Evolutionary conservation across 73 alveolate genomes (phyloP).

Genomic region (Tetrahymena malaccensis): DNA sequence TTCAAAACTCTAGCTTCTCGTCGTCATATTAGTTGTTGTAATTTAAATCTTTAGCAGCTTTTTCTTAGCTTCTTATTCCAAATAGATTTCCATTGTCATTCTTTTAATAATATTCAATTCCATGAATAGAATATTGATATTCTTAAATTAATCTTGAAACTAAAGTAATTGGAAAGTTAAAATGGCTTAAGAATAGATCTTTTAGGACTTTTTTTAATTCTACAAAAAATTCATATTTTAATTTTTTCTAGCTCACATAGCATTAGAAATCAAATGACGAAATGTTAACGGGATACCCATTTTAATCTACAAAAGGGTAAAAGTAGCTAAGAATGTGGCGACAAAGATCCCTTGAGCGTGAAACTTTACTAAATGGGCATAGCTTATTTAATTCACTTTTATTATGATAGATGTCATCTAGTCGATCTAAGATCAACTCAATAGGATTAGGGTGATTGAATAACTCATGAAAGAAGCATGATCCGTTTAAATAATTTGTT

Average conservation of each 20-base stretch:
- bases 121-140: neutral
- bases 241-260: neutral
- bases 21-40: neutral
- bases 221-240: neutral
- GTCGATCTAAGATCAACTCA: neutral
- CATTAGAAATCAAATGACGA: neutral
- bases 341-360: neutral
- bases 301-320: neutral
- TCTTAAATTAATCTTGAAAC: neutral
- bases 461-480: neutral
- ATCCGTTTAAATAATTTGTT: neutral
- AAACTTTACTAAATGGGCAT: neutral
- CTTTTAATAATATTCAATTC: neutral
- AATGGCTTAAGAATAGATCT: neutral
- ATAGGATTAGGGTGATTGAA: neutral
- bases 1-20: neutral
- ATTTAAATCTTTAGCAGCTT: neutral
- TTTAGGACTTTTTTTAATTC: neutral
- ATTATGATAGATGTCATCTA: neutral
- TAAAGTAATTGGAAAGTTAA: neutral
- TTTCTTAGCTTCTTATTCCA: neutral
- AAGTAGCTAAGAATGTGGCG: neutral
- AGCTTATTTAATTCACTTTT: neutral
- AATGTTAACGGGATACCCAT: neutral
- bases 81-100: neutral